These are phyloP conservation scores for Rhizopogon roseolus DNA, from an alignment of 768 basidiomycete genomes.

Conservation along the genomic window DNA sequence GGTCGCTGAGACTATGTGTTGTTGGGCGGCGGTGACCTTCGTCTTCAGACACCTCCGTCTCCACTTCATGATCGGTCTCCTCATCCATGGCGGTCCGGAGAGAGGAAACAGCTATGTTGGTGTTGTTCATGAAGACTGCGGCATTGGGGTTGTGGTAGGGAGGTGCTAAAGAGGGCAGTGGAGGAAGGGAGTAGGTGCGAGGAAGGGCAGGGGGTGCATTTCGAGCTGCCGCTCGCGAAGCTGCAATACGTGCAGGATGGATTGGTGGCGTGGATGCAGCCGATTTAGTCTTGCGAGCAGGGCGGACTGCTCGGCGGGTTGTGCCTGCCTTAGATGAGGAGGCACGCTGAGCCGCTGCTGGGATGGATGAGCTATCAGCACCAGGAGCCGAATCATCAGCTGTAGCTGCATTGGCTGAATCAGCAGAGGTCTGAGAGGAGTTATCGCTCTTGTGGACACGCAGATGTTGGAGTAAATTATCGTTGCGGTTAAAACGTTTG, in stretches of 20 bases:
- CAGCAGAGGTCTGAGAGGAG: slow-evolving; percentile 28
- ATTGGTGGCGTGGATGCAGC: slow-evolving; percentile 31
- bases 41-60: slow-evolving; percentile 26
- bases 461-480: slow-evolving; percentile 76
- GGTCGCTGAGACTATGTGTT: slow-evolving; percentile 7
- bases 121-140: slow-evolving; percentile 29
- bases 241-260: slow-evolving; percentile 27
- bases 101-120: slow-evolving; percentile 31
- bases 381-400: slow-evolving; percentile 19
- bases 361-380: slow-evolving; percentile 11
- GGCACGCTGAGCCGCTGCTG: slow-evolving; percentile 13
- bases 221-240: slow-evolving; percentile 27
- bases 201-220: slow-evolving; percentile 24
- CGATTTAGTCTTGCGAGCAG: slow-evolving; percentile 30
- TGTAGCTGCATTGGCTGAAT: slow-evolving; percentile 20
- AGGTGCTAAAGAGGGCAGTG: slow-evolving; percentile 22
- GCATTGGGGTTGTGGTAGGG: slow-evolving; percentile 21
- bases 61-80: slow-evolving; percentile 25
- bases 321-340: slow-evolving; percentile 16
- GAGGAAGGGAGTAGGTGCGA: slow-evolving; percentile 29
- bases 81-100: slow-evolving; percentile 28
- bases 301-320: slow-evolving; percentile 24
- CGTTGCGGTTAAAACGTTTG: slow-evolving; percentile 74
- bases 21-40: slow-evolving; percentile 19
- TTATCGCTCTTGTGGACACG: slow-evolving; percentile 55